A percentile compares a stretch with the other conserved stretches of the same genome.
Conservation (phyloP, 805 yeast genomes). For the Lachancea meyersii region DNA sequence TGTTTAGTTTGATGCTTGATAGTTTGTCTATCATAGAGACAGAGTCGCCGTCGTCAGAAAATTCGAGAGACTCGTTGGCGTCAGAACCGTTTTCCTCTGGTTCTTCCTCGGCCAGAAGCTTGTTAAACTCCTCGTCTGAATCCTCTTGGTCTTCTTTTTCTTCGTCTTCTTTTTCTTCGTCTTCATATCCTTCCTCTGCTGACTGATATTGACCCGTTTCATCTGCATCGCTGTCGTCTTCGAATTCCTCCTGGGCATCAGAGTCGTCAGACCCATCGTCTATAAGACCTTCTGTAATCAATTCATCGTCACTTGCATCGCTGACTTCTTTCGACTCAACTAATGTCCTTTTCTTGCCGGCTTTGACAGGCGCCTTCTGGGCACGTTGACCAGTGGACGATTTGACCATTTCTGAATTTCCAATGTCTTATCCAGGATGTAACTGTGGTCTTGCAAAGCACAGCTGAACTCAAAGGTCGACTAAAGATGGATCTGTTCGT, state of each 20-base stretch:
- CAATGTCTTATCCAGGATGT: neutral
- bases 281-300: constrained; percentile 20
- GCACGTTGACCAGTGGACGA: neutral
- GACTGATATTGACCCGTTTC: constrained; percentile 8
- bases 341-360: constrained; percentile 21
- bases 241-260: constrained; percentile 7
- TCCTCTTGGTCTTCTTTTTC: constrained; percentile 11
- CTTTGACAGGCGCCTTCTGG: neutral
- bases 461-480: neutral
- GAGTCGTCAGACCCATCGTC: constrained; percentile 22
- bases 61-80: constrained; percentile 27
- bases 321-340: constrained; percentile 15
- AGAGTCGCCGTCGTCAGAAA: constrained; percentile 38
- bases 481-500: neutral
- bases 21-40: constrained; percentile 47
- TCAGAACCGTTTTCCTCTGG: constrained; percentile 45
- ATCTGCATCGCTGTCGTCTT: constrained; percentile 20
- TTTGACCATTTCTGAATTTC: neutral
- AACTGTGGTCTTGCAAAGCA: neutral
- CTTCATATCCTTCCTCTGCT: constrained; percentile 22
- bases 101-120: constrained; percentile 16
- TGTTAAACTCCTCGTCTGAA: constrained; percentile 13
- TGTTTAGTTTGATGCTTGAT: constrained; percentile 47
- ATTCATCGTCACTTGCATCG: constrained; percentile 16
- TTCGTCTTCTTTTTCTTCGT: constrained; percentile 38